Evolutionary conservation across 1,284 basidiomycete species (phyloP), one percentile per base, ranked within the genome.

Genomic region (Macrocystidia cucumis): DNA sequence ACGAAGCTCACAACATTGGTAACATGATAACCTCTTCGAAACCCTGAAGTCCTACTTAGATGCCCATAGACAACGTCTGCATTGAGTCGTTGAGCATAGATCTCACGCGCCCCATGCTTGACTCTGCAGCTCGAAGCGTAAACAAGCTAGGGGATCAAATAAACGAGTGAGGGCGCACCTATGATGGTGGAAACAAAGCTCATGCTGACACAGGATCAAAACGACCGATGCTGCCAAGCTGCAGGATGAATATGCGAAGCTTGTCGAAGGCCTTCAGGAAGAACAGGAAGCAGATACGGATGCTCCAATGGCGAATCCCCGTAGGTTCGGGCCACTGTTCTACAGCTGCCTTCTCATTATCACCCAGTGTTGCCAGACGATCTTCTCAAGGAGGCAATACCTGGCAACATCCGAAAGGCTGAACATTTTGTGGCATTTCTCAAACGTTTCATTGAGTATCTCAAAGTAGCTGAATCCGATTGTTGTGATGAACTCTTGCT

Each of bases 1-100:
- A 99, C 55, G 96, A 99, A 59, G 96, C 96, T 5, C 96, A 99
- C 64, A 99, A 99, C 56, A 99, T 99, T 40, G 92, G 91, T 91
- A 46, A 42, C n/a, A n/a, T 71, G 38, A 35, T 14, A 16, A 30
- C 18, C 9, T 35, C 31, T 14, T 12, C 11, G 7, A 18, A 21
- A 33, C 32, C 9, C 18, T 14, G 17, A 16, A 29, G 17, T 9
- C 24, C 9, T 44, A 8, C 35, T 37, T 21, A 36, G 27, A 20
- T 21, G 22, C 16, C 18, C 25, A 25, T 21, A 67, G 95, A 99
- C 57, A 99, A 99, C 57, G 96, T 99, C 35, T 99, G 96, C 61
- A 96, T 99, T 56, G 96, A 99, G 55, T 97, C 95, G 0, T 67
- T 99, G 29, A 96, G 91, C 43, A 97, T 99, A 48, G 96, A 99